These are phyloP conservation scores for Jamesozyma spencerorum DNA, from an alignment of 805 yeast genomes.

Conservation along the genomic window DNA sequence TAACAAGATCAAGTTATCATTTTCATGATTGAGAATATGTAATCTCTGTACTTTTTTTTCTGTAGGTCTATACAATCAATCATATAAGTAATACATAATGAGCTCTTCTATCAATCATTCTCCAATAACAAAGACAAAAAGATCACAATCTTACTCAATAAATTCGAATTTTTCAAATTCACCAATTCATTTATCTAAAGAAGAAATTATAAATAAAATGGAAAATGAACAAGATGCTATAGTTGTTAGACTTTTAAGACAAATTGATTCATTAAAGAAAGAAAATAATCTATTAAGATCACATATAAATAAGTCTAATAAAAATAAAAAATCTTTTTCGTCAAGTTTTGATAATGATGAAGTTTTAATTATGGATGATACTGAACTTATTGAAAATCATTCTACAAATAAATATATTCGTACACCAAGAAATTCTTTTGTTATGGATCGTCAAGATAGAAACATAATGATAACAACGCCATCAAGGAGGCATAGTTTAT, in stretches of 20 bases:
- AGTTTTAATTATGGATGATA: slow-evolving; percentile 4
- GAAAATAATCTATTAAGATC: slow-evolving; percentile 36
- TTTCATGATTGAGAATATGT: too few relatives aligned
- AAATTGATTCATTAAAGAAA: slow-evolving; percentile 38
- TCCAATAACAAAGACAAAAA: neutral
- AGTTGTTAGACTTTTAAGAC: slow-evolving; percentile 45
- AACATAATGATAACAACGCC: neutral
- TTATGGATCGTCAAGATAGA: neutral
- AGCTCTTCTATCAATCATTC: neutral
- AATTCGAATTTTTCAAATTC: slow-evolving; percentile 13
- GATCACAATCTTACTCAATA: neutral
- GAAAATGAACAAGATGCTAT: slow-evolving; percentile 59
- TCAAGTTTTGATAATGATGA: slow-evolving; percentile 6
- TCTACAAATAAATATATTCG: neutral
- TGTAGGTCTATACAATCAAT: too few relatives aligned
- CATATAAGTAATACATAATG: neutral
- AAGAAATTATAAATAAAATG: slow-evolving; percentile 48
- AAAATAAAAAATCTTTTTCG: neutral
- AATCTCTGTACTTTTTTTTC: too few relatives aligned
- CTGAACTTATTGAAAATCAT: neutral
- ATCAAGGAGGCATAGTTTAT: slow-evolving; percentile 5
- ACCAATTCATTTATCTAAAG: slow-evolving; percentile 29
- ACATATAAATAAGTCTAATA: slow-evolving; percentile 10
- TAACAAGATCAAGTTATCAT: too few relatives aligned
- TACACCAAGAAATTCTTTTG: slow-evolving; percentile 3